Conservation (phyloP, 2,329 filamentous ascomycete genomes). For the Arthrobotrys conoides region DNA sequence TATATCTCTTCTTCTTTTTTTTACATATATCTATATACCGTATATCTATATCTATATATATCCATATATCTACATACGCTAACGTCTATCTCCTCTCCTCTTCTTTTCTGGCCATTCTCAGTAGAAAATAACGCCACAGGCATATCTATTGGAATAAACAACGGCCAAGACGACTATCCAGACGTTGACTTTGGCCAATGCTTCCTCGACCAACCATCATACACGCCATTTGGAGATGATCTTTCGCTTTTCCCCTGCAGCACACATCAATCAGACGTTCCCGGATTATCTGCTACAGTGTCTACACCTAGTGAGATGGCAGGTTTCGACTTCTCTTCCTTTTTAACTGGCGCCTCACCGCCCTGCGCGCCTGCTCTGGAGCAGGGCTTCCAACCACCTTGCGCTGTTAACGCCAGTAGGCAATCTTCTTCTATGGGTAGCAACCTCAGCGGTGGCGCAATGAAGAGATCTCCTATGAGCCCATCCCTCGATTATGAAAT, state of each 20-base stretch:
- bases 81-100: conserved; percentile 21
- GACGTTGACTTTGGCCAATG: conserved; percentile 61
- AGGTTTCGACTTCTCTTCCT: conserved; percentile 60
- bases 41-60: conserved; percentile 27
- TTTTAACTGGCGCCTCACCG: conserved; percentile 58
- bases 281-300: conserved; percentile 59
- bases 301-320: conserved; percentile 60
- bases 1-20: conserved; percentile 1
- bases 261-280: conserved; percentile 60
- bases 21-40: conserved; percentile 4
- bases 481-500: conserved; percentile 59
- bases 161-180: conserved; percentile 59
- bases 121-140: conserved; percentile 51
- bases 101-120: conserved; percentile 33
- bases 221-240: conserved; percentile 59
- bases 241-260: conserved; percentile 59
- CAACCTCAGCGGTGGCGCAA: conserved; percentile 42
- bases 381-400: conserved; percentile 54
- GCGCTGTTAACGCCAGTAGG: conserved; percentile 49
- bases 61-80: conserved; percentile 33
- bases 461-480: conserved; percentile 59
- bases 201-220: conserved; percentile 58
- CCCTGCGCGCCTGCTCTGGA: conserved; percentile 51
- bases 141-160: conserved; percentile 60
- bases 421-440: conserved; percentile 60